Percentiles rank a stretch among this genome's conserved stretches.
Evolutionary conservation across 495 filamentous ascomycete species (phyloP).

Genomic region (Hypoxylon cercidicola): DNA sequence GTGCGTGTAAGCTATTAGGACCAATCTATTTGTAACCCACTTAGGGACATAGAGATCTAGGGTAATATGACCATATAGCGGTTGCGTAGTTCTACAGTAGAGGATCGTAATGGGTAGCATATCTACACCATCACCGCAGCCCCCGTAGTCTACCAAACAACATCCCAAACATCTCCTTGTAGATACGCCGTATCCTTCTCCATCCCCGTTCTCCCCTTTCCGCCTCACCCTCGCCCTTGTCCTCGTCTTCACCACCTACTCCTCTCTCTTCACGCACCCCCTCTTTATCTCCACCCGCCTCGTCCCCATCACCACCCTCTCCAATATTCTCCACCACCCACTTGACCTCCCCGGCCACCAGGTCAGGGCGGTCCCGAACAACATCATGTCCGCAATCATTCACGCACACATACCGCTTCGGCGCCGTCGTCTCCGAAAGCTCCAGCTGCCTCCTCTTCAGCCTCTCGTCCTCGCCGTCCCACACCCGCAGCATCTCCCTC

Average conservation of each 20-base stretch:
- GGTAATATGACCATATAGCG: no score
- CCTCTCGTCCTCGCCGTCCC: slow-evolving; percentile 51
- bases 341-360: slow-evolving; percentile 56
- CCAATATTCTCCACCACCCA: slow-evolving; percentile 56
- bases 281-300: slow-evolving; percentile 4
- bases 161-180: not conserved
- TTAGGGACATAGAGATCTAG: no score
- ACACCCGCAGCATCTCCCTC: slow-evolving; percentile 48
- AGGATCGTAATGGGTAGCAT: no score
- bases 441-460: slow-evolving; percentile 59
- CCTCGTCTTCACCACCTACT: not conserved
- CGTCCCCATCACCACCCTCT: slow-evolving; percentile 1
- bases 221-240: not conserved
- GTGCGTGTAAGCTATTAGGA: no score
- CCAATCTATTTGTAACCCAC: no score
- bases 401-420: slow-evolving; percentile 50
- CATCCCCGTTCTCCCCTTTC: not conserved
- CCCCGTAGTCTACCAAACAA: slow-evolving; percentile 6
- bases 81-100: no score
- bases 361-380: slow-evolving; percentile 57
- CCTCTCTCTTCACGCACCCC: not conserved
- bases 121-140: not conserved
- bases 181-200: slow-evolving; percentile 2
- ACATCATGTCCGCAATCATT: slow-evolving; percentile 63
- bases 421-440: slow-evolving; percentile 44